Conservation (phyloP, 1,139 yeast genomes). For the Spencermartinsiella ligniputridi region DNA sequence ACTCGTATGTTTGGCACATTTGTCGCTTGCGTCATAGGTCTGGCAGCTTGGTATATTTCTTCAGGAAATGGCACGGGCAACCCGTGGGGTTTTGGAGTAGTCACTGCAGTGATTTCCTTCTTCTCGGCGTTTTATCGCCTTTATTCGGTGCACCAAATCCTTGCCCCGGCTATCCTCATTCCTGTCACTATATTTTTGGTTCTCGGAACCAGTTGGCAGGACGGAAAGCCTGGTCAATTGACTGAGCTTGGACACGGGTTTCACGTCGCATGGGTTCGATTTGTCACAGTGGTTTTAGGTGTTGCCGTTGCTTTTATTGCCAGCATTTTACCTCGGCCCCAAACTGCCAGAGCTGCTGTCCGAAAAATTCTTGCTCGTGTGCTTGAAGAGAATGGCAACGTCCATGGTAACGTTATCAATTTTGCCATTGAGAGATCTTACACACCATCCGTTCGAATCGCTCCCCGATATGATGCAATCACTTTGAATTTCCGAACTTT, state of each 20-base stretch:
- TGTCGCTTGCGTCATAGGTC: slow-evolving; percentile 30
- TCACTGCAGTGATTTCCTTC: slow-evolving; percentile 26
- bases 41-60: slow-evolving; percentile 36
- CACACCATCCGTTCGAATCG: slow-evolving; percentile 20
- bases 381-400: slow-evolving; percentile 24
- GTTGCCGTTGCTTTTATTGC: slow-evolving; percentile 31
- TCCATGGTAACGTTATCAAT: slow-evolving; percentile 28
- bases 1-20: slow-evolving; percentile 29
- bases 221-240: slow-evolving; percentile 9
- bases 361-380: slow-evolving; percentile 23
- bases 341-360: slow-evolving; percentile 26
- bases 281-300: slow-evolving; percentile 33
- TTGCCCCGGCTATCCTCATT: slow-evolving; percentile 32
- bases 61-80: slow-evolving; percentile 32
- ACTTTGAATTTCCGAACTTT: slow-evolving; percentile 18
- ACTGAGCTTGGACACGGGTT: slow-evolving; percentile 28
- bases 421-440: slow-evolving; percentile 25
- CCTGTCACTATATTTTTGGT: slow-evolving; percentile 30
- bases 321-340: slow-evolving; percentile 31
- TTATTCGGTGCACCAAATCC: slow-evolving; percentile 28
- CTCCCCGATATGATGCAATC: slow-evolving; percentile 20
- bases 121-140: slow-evolving; percentile 30
- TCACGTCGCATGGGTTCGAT: slow-evolving; percentile 35
- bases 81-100: slow-evolving; percentile 32
- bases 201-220: slow-evolving; percentile 33